These are phyloP conservation scores for Zoysia japonica DNA, from an alignment of 176 grass and related monocot genomes.

Conservation along the genomic window DNA sequence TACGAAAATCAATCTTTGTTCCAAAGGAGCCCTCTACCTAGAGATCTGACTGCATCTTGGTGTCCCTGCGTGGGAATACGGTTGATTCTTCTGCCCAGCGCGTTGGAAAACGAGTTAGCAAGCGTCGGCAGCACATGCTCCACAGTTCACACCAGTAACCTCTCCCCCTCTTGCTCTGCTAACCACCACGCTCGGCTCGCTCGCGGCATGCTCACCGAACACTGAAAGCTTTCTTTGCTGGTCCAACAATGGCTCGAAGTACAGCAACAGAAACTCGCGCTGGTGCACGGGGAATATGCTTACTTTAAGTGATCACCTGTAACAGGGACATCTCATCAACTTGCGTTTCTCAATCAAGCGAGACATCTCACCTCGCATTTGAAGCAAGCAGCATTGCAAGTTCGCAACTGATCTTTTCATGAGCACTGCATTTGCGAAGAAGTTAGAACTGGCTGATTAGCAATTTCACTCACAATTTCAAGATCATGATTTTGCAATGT, in stretches of 20 bases:
- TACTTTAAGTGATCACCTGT: background rate
- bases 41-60: background rate
- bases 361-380: background rate
- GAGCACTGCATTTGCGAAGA: background rate
- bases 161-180: background rate
- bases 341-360: background rate
- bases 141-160: conserved; percentile 18
- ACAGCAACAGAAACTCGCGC: background rate
- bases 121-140: conserved; percentile 14
- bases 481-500: background rate
- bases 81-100: background rate
- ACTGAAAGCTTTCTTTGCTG: background rate
- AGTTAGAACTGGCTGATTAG: background rate
- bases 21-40: too few species aligned
- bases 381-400: background rate
- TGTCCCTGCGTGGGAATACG: background rate
- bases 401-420: background rate
- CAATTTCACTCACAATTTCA: conserved; percentile 17
- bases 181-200: background rate
- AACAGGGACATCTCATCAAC: background rate
- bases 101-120: background rate
- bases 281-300: conserved; percentile 1
- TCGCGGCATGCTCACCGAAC: conserved; percentile 15
- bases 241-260: background rate
- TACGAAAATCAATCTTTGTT: too few species aligned